Conservation (phyloP, 768 basidiomycete species). For the Auriscalpium orientale region DNA sequence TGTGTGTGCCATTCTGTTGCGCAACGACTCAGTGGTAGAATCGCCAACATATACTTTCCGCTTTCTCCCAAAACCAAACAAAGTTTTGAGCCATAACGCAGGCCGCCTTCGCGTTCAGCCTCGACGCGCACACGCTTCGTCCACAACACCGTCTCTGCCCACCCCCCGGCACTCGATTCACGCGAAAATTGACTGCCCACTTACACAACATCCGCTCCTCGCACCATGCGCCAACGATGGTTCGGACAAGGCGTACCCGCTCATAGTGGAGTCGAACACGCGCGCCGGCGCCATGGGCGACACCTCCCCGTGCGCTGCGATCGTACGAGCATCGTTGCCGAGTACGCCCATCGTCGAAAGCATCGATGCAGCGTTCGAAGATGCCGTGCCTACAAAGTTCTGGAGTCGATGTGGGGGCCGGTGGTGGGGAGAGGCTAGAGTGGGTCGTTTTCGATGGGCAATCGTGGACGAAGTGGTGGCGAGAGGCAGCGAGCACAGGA, state of each 20-base stretch:
- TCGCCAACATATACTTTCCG: slow-evolving; percentile 54
- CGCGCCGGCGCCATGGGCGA: slow-evolving; percentile 86
- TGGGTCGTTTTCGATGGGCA: slow-evolving; percentile 68
- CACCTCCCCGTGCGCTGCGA: slow-evolving; percentile 84
- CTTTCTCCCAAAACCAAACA: slow-evolving; percentile 57
- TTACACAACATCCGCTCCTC: slow-evolving; percentile 66
- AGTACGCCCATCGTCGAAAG: slow-evolving; percentile 72
- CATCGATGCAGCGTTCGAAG: slow-evolving; percentile 42
- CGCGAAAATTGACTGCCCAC: slow-evolving; percentile 56
- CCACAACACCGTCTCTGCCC: slow-evolving; percentile 21
- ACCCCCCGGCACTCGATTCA: slow-evolving; percentile 11
- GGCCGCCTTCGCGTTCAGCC: slow-evolving; percentile 72
- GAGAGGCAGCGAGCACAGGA: slow-evolving; percentile 46
- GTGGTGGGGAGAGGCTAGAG: slow-evolving; percentile 56
- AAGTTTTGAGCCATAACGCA: slow-evolving; percentile 57
- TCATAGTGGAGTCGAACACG: slow-evolving; percentile 79
- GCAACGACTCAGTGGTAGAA: slow-evolving; percentile 40
- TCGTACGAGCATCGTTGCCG: slow-evolving; percentile 79
- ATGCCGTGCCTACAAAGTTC: slow-evolving; percentile 11
- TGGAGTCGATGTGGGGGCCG: slow-evolving; percentile 5
- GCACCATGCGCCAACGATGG: slow-evolving; percentile 69
- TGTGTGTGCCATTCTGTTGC: neutral
- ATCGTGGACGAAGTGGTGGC: slow-evolving; percentile 42
- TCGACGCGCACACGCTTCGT: slow-evolving; percentile 58
- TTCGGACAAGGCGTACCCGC: slow-evolving; percentile 81